A percentile compares a stretch with the other conserved stretches of the same genome.
Evolutionary conservation across 169 alveolate species (phyloP).

Genomic region (Plasmodium coatneyi): DNA sequence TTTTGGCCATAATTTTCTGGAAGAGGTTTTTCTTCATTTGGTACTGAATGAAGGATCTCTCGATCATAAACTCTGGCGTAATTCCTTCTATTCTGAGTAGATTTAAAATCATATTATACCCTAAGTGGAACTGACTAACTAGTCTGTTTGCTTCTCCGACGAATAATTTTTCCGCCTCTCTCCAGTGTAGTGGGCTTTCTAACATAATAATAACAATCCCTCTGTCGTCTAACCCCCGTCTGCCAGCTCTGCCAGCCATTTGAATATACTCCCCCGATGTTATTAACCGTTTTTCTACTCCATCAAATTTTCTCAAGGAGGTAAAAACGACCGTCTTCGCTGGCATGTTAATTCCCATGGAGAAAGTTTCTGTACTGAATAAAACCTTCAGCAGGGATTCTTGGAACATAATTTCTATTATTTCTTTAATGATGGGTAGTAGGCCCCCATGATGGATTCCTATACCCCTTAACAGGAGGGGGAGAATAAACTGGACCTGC

Average conservation of each 20-base stretch:
- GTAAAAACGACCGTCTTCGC: constrained; percentile 99
- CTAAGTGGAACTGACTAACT: constrained; percentile 94
- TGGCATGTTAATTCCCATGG: constrained; percentile 99
- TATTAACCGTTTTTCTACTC: constrained; percentile 92
- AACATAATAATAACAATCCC: constrained; percentile 97
- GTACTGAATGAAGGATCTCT: constrained; percentile 96
- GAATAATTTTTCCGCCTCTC: constrained; percentile 93
- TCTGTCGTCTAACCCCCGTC: constrained; percentile 97
- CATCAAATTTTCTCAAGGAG: constrained; percentile 95
- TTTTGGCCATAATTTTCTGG: constrained; percentile 83
- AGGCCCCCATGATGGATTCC: constrained; percentile 99
- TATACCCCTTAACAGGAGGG: constrained; percentile 94
- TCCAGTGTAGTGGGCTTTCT: constrained; percentile 92
- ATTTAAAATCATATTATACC: constrained; percentile 97
- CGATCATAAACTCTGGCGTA: constrained; percentile 95
- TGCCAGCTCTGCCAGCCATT: constrained; percentile 98
- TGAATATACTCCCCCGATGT: constrained; percentile 96
- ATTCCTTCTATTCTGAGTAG: constrained; percentile 96
- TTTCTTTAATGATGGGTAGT: constrained; percentile 97
- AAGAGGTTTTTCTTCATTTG: constrained; percentile 90
- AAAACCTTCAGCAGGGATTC: constrained; percentile 95
- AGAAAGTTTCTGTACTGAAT: constrained; percentile 98
- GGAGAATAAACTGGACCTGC: constrained; percentile 93
- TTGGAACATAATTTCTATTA: constrained; percentile 96
- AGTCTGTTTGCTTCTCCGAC: constrained; percentile 94